Percentiles rank a stretch among this genome's conserved stretches.
Evolutionary conservation across 331 rosid genomes (phyloP).

Genomic region (Acacia pycnantha): DNA sequence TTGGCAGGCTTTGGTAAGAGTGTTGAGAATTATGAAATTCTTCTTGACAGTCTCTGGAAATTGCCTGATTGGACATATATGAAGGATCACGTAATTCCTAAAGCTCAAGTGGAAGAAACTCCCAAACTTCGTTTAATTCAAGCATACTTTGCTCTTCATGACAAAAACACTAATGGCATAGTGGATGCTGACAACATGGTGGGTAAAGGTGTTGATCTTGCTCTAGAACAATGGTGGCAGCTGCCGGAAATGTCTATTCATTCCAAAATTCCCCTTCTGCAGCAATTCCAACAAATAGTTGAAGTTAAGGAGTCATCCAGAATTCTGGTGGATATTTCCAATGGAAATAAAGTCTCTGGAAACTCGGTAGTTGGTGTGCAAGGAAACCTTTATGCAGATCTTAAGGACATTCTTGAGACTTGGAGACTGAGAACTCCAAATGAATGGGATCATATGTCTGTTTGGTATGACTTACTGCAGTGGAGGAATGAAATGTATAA

Average conservation of each 20-base stretch:
- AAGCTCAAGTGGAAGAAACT: slow-evolving; percentile 98
- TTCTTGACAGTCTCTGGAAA: slow-evolving; percentile 95
- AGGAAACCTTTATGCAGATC: slow-evolving; percentile 93
- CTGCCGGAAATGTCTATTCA: slow-evolving; percentile 98
- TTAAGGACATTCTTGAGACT: slow-evolving; percentile 98
- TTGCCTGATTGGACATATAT: slow-evolving; percentile 93
- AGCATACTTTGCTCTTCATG: slow-evolving; percentile 91
- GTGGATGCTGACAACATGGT: slow-evolving; percentile 88
- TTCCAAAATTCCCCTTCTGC: slow-evolving; percentile 96
- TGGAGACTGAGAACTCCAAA: slow-evolving; percentile 99
- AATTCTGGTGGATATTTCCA: slow-evolving; percentile 82
- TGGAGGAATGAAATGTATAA: slow-evolving; percentile 99
- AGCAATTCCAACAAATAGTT: slow-evolving; percentile 97
- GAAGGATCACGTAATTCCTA: slow-evolving; percentile 96
- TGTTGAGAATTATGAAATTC: slow-evolving; percentile 88
- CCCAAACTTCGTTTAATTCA: slow-evolving; percentile 90
- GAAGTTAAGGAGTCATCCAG: slow-evolving; percentile 96
- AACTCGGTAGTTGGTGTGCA: slow-evolving; percentile 77
- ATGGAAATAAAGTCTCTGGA: slow-evolving; percentile 75
- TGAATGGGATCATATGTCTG: slow-evolving; percentile 69
- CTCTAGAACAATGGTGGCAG: slow-evolving; percentile 99
- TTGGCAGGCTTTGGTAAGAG: slow-evolving; percentile 80
- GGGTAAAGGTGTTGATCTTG: slow-evolving; percentile 92
- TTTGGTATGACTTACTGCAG: slow-evolving; percentile 96
- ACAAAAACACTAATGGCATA: slow-evolving; percentile 80